Base-by-base conservation (phyloP, 495 filamentous ascomycete genomes). In the Neurospora sp. region DNA sequence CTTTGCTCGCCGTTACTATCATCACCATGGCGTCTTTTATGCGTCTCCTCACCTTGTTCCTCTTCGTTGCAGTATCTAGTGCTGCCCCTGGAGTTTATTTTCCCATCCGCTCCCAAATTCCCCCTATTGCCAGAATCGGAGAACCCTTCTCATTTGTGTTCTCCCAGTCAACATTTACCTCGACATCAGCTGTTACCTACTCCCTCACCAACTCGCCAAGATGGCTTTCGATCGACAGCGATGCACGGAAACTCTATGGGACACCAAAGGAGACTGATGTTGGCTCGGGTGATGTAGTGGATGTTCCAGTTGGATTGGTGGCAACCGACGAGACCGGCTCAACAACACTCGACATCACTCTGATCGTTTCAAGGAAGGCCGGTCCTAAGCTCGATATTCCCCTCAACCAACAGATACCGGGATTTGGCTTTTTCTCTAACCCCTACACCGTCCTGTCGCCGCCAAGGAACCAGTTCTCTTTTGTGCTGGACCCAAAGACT, bases 81-180 rank as follows among this genome's bases (percentile, higher is more conserved):
- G 88, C 88, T 61, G 79, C 74, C 39, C 84, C 86, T 70, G 73
- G 78, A 71, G 82, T 90, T 69, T 87, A 87, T 42, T 91, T 93
- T 70, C 91, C 91, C 0, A 85, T 94, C 74, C 93, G 94, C 79
- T 86, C 91, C 6, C 92, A 96, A 77, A 85, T 94, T 12, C 92
- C 92, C 44, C 91, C 91, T 5, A 89, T 93, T 70, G 93, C 91
- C 4, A 87, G 91, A 71, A 84, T 90, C 7, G 86, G 85, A 10
- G 74, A 91, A 74, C 82, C 85, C 0, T 94, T 91, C 80, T 82
- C 80, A 42, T 94, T 94, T 80, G 82, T 84, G 44, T 91, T 94
- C 78, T 89, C 91, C 5, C 80, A 83, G 16, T 86, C 89, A 48
- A 94, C 92, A 0, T 94, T 94, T 79, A 78, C 84, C 40, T 88